Conservation (phyloP, 2,329 filamentous ascomycete genomes). For the Fusarium bulbicola region DNA sequence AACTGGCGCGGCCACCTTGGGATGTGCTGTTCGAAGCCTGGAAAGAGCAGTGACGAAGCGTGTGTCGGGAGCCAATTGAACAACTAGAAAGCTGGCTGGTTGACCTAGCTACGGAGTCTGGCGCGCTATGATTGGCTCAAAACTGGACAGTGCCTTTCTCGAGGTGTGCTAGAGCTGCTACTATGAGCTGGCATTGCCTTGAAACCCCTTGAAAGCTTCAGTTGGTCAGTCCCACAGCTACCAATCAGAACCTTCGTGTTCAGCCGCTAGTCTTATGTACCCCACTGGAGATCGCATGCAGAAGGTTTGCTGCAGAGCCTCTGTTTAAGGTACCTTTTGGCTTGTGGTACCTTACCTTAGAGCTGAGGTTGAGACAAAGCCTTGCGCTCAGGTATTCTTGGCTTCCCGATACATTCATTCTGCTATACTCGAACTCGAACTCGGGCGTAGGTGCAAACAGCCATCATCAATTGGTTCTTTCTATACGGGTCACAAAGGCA, state of each 20-base stretch:
- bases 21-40: slow-evolving; percentile 17
- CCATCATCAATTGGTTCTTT: not conserved
- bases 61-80: slow-evolving; percentile 41
- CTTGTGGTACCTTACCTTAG: slow-evolving; percentile 35
- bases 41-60: slow-evolving; percentile 42
- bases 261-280: slow-evolving; percentile 10
- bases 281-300: slow-evolving; percentile 33
- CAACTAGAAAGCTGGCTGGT: slow-evolving; percentile 35
- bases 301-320: slow-evolving; percentile 30
- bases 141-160: slow-evolving; percentile 5
- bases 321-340: slow-evolving; percentile 29
- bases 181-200: slow-evolving; percentile 39
- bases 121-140: slow-evolving; percentile 33
- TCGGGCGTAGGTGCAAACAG: not conserved
- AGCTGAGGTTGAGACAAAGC: slow-evolving; percentile 6
- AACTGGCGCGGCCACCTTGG: slow-evolving; percentile 19
- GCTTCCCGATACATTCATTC: slow-evolving; percentile 14
- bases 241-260: slow-evolving; percentile 18
- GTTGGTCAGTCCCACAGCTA: slow-evolving; percentile 6
- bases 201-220: slow-evolving; percentile 25
- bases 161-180: slow-evolving; percentile 32
- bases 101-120: slow-evolving; percentile 33
- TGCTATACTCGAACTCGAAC: not conserved
- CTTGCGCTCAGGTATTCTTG: slow-evolving; percentile 2
- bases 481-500: not conserved